Percentiles rank a stretch among this genome's conserved stretches.
These are phyloP conservation scores for Hypoxylon sp. DNA, from an alignment of 2,329 filamentous ascomycete species.

Conservation along the genomic window DNA sequence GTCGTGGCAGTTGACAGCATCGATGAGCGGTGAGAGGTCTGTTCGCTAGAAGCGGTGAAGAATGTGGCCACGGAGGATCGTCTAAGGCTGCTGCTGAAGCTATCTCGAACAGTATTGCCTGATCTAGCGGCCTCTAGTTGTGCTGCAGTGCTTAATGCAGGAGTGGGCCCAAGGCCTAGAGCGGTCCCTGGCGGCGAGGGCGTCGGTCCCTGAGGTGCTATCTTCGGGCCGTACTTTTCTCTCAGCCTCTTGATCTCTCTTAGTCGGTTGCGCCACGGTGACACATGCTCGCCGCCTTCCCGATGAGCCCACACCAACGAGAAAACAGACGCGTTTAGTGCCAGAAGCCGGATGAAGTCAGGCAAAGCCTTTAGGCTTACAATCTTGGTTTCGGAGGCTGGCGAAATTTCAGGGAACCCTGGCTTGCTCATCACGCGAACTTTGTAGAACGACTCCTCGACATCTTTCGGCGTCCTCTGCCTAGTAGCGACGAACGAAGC, in stretches of 20 bases:
- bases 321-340: conserved; percentile 94
- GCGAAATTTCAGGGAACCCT: conserved; percentile 92
- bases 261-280: conserved; percentile 89
- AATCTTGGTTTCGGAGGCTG: conserved; percentile 90
- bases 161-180: conserved; percentile 53
- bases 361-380: conserved; percentile 86
- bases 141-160: conserved; percentile 53
- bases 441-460: conserved; percentile 78
- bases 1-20: conserved; percentile 68
- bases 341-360: conserved; percentile 87
- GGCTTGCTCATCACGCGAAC: conserved; percentile 91
- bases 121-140: conserved; percentile 59
- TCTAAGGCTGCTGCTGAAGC: conserved; percentile 72
- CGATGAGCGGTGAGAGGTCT: conserved; percentile 72
- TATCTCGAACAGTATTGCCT: conserved; percentile 70
- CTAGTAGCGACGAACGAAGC: conserved; percentile 78
- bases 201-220: conserved; percentile 45
- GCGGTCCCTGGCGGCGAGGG: conserved; percentile 54
- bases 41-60: conserved; percentile 71
- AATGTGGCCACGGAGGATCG: conserved; percentile 77
- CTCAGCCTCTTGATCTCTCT: conserved; percentile 87
- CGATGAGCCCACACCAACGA: conserved; percentile 88
- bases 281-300: conserved; percentile 85
- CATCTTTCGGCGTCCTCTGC: conserved; percentile 56
- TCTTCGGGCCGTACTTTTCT: conserved; percentile 72